Conservation (phyloP, 108 stramenopile genomes). For the Discostella stelligeroides region DNA sequence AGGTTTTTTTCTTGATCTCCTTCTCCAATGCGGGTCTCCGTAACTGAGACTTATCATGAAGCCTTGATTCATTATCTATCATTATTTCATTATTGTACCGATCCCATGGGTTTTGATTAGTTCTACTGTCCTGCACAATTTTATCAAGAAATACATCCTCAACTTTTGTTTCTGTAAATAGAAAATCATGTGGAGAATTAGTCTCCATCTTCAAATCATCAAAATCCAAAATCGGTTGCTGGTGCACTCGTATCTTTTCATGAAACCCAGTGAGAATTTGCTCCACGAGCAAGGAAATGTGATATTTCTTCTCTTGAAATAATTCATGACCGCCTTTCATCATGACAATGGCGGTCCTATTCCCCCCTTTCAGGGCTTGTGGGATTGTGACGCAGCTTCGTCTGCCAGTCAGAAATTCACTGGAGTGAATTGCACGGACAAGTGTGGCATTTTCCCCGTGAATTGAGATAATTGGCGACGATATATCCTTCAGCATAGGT, state of each 20-base stretch:
- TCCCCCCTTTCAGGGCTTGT: conserved; percentile 58
- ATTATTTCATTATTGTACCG: conserved; percentile 46
- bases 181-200: neutral
- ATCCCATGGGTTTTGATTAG: conserved; percentile 31
- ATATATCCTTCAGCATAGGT: conserved; percentile 55
- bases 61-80: conserved; percentile 25
- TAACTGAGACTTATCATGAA: conserved; percentile 41
- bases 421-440: conserved; percentile 74
- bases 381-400: conserved; percentile 56
- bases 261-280: conserved; percentile 73
- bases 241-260: conserved; percentile 25
- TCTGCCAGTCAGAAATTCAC: conserved; percentile 65
- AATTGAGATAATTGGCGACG: conserved; percentile 66
- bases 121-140: conserved; percentile 37
- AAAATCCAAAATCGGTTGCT: neutral
- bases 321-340: conserved; percentile 86
- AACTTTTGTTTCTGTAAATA: conserved; percentile 22
- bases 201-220: conserved; percentile 1
- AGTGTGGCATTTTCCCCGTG: conserved; percentile 77
- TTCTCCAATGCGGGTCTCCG: conserved; percentile 16
- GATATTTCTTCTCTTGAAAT: conserved; percentile 80
- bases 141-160: conserved; percentile 47
- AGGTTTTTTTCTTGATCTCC: conserved; percentile 6
- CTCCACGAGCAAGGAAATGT: conserved; percentile 67
- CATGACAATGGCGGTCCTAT: conserved; percentile 75